Evolutionary conservation across 2,329 filamentous ascomycete genomes (phyloP), one percentile per base, ranked within the genome.

Genomic region (Colletotrichum spinosum): DNA sequence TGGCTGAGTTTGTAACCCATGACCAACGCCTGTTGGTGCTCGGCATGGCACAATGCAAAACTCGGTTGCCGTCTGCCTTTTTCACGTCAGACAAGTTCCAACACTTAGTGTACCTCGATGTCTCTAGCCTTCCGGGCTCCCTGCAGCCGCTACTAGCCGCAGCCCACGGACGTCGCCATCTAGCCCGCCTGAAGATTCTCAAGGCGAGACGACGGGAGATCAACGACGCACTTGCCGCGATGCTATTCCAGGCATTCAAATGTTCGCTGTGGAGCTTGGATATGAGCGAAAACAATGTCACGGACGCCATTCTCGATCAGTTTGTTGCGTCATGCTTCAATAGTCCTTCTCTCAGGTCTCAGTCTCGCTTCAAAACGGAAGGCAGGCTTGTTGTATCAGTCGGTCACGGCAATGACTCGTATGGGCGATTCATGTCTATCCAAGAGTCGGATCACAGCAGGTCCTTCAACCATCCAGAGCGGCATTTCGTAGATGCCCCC

Each of bases 231-330:
- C 73, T 76, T 2, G 73, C 78, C 2, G 60, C 74, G 0, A 46
- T 72, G 3, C 67, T 81, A 45, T 69, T 84, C 70, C 68, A 71
- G 63, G 67, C 72, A 6, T 79, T 80, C 52, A 61, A 68, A 5
- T 64, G 64, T 10, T 81, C 78, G 35, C 72, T 89, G 10, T 89
- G 87, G 86, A 87, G 86, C 69, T 71, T 89, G 5, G 86, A 90
- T 67, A 54, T 89, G 1, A 77, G 79, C 42, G 57, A 79, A 6
- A 90, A 90, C 68, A 79, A 77, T 10, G 70, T 90, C 9, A 83
- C 80, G 0, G 86, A 89, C 69, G 69, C 42, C 2, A 69, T 76
- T 4, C 69, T 87, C 10, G 70, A 76, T 8, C 42, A 53, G 3
- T 67, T 83, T 12, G 65, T 73, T 6, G 48, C 72, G 6, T 67